These are phyloP conservation scores for Melampsora americana DNA, from an alignment of 1,284 basidiomycete species.

Conservation along the genomic window DNA sequence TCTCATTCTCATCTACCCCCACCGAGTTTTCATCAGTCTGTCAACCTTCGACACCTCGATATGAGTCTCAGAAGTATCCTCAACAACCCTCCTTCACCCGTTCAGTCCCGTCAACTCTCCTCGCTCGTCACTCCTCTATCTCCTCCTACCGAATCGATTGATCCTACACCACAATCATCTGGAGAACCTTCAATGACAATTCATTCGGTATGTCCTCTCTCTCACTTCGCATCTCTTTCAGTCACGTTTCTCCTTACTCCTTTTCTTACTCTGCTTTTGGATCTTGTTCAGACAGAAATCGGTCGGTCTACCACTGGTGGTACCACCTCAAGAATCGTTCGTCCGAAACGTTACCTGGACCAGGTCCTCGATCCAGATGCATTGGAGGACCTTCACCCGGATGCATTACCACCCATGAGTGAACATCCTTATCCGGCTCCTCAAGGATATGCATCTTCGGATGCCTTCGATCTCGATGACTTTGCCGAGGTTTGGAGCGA, in stretches of 20 bases:
- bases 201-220: not conserved
- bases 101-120: constrained; percentile 23
- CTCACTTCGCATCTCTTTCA: not conserved
- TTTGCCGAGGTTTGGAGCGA: constrained; percentile 44
- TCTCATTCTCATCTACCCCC: too few relatives aligned
- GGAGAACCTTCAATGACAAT: not conserved
- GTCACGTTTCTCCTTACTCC: not conserved
- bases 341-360: constrained; percentile 39
- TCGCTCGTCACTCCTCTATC: constrained; percentile 18
- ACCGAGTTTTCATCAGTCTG: too few relatives aligned
- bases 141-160: not conserved
- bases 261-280: not conserved
- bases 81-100: constrained; percentile 39
- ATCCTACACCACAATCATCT: constrained; percentile 2
- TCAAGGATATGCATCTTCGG: constrained; percentile 40
- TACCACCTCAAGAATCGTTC: not conserved
- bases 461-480: constrained; percentile 42
- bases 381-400: constrained; percentile 11
- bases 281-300: constrained; percentile 12
- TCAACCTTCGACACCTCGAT: too few relatives aligned
- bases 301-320: not conserved
- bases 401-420: constrained; percentile 27
- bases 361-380: constrained; percentile 28
- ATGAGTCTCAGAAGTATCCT: constrained; percentile 44
- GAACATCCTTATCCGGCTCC: constrained; percentile 40